phyloP scores from a whole-genome alignment of 2,329 filamentous ascomycete species.

The Dactylellina parvicollis region DNA sequence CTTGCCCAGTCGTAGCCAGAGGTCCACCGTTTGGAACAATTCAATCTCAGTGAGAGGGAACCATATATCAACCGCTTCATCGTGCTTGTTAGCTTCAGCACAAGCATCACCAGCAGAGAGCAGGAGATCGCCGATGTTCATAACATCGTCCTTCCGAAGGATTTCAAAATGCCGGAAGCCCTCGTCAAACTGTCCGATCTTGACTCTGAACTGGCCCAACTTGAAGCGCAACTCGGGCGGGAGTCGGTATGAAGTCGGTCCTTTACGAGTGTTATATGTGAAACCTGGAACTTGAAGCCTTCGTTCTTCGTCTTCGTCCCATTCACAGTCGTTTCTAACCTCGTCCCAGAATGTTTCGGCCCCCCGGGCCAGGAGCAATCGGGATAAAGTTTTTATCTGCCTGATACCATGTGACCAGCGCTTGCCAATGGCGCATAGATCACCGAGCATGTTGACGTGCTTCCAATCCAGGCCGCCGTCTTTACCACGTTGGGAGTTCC shows the following conservation, averaged over 20 bases:
- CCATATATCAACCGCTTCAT: constrained; percentile 70
- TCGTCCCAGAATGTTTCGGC: constrained; percentile 81
- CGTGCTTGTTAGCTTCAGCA: constrained; percentile 65
- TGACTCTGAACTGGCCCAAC: constrained; percentile 82
- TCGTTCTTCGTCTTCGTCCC: constrained; percentile 77
- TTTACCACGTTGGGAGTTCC: constrained; percentile 60
- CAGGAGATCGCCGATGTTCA: constrained; percentile 80
- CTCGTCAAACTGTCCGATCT: constrained; percentile 74
- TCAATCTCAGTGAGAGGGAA: constrained; percentile 66
- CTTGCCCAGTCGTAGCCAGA: constrained; percentile 69
- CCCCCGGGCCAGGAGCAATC: constrained; percentile 83
- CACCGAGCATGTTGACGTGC: constrained; percentile 84
- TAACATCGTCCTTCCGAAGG: constrained; percentile 71
- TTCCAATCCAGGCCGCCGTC: constrained; percentile 72
- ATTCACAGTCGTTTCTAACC: constrained; percentile 83
- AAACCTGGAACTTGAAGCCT: constrained; percentile 73
- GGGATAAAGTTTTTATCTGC: constrained; percentile 75
- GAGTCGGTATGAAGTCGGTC: constrained; percentile 70
- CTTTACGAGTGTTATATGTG: constrained; percentile 56
- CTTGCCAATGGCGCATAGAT: constrained; percentile 75
- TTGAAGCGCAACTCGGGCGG: constrained; percentile 85
- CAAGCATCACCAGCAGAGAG: constrained; percentile 74
- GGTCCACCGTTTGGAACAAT: constrained; percentile 66
- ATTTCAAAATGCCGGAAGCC: constrained; percentile 76
- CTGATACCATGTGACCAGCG: constrained; percentile 73